Evolutionary conservation across 306 rosid genomes (phyloP).

Genomic region (Quercus cerris): DNA sequence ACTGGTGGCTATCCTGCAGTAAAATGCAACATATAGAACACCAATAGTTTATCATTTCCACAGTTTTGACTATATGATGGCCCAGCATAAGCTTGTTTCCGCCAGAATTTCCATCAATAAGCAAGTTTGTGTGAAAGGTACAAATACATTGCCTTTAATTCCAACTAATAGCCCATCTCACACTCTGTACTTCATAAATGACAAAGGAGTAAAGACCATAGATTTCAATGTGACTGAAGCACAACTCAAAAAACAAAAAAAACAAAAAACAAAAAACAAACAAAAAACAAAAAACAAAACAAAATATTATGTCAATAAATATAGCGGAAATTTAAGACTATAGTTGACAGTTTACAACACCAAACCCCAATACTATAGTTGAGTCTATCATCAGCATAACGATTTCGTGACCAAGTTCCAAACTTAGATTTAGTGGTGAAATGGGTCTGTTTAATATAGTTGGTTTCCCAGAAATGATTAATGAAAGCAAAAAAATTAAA

Average conservation of each 20-base stretch:
- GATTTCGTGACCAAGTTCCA: neutral
- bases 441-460: neutral
- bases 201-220: neutral
- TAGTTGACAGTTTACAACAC: neutral
- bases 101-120: neutral
- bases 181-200: neutral
- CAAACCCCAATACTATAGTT: neutral
- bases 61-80: neutral
- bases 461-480: neutral
- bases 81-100: neutral
- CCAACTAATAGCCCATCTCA: neutral
- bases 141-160: neutral
- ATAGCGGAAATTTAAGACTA: neutral
- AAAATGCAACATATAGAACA: neutral
- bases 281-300: too few species aligned
- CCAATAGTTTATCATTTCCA: neutral
- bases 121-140: neutral
- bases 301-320: too few species aligned
- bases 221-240: too few species aligned
- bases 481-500: neutral
- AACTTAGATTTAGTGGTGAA: neutral
- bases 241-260: too few species aligned
- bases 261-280: too few species aligned
- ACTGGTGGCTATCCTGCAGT: neutral
- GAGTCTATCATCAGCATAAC: neutral